Evolutionary conservation across 176 grass and related monocot genomes (phyloP), one percentile per base, ranked within the genome.

Genomic region (Elaeis guineensis): DNA sequence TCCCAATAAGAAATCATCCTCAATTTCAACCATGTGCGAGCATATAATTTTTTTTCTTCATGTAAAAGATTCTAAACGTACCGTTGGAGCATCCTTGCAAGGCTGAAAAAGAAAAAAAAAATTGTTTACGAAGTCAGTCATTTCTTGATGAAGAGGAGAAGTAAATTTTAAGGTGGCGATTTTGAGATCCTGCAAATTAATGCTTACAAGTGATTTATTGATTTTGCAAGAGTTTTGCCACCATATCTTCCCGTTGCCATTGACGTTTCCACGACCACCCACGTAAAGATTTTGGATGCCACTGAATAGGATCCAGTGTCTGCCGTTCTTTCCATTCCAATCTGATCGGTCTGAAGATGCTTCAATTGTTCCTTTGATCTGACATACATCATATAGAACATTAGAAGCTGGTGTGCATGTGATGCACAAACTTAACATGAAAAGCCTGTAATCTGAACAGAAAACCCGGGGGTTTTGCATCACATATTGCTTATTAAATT

Each of bases 141-240:
- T 64, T 50, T 52, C 17, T 44, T 17, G 16, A 71, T 53, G 26
- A 61, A 29, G 6, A 44, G 35, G 9, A 44, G 25, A 61, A 19
- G 30, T 26, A 39, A 22, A 56, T 55, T 20, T 23, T 35, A 29
- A 32, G 4, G 21, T 14, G 19, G 26, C 25, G 17, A 50, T 63
- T 24, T 20, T 24, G 35, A 44, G 35, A 44, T 21, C 20, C 12
- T 49, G 5, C 5, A 39, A 67, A 30, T 26, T 26, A 26, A 26
- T 39, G 17, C 69, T 63, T 79, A 94, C 89, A 1, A 77, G 69
- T 14, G 80, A 54, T 48, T 29, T 63, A 65, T 91, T 64, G 19
- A 69, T 69, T 56, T 91, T 97, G 92, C 92, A 97, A 2, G 87
- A 91, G 55, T 83, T 52, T 12, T 57, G 14, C 92, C 92, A 97